Base-by-base conservation (phyloP, 1,284 basidiomycete genomes). In the Ceratobasidium sp. region DNA sequence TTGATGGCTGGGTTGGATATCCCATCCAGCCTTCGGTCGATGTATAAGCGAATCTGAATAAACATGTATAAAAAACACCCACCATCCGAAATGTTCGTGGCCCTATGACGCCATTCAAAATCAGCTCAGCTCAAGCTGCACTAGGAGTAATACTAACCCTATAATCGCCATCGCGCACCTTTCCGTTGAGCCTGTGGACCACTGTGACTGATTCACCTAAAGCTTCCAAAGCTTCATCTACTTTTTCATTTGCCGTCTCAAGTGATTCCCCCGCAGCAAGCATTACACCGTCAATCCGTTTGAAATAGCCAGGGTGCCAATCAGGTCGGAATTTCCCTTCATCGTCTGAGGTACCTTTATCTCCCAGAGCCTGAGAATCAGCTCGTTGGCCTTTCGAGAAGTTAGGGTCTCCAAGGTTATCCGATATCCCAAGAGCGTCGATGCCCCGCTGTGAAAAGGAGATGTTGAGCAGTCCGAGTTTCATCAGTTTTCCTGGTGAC, bases 221-320 rank as follows among this genome's bases (percentile, higher is more conserved):
- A 40, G 58, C 26, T 1, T 28, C 18, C 9, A 70, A 26, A 18
- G 61, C 73, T 20, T 78, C 60, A 40, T 70, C 42, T 5, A 80
- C 13, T 7, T 40, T 40, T 12, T 53, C 12, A 12, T 28, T n/a
- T 4, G 64, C 55, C 6, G 28, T 40, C 13, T 42, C 20, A 23
- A 33, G 44, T 18, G 55, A 60, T 6, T 72, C 56, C 18, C 79
- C 78, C 39, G 71, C 73, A 4, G 76, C 79, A 6, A 79, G 56
- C 18, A 81, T 40, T n/a, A 81, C 70, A 42, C 80, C 81, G 56
- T 87, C 83, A 64, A 87, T 83, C 33, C 33, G 60, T 26, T 63
- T 33, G 18, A 63, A 63, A 20, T 63, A 63, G 13, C 28, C 60
- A 9, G 28, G 5, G 13, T 46, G 6, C 44, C 61, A 63, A 10